A percentile compares a stretch with the other conserved stretches of the same genome.
Conservation (phyloP, 164 flowering plant genomes). For the Saururus chinensis region DNA sequence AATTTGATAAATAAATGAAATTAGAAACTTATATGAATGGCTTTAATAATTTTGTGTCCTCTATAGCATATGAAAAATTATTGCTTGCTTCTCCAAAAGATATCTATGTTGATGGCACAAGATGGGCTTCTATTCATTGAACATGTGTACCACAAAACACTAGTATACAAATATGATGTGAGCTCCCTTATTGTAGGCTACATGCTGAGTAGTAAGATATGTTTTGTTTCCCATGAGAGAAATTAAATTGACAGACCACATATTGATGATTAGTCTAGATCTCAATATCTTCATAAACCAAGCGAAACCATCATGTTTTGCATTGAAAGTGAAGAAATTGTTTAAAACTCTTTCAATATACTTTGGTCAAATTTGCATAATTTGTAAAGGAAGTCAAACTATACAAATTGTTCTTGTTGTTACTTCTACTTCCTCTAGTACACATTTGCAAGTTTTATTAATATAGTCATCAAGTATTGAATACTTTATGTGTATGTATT, state of each 20-base stretch:
- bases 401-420: not conserved
- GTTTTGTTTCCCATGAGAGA: too few relatives aligned
- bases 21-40: not conserved
- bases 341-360: too few relatives aligned
- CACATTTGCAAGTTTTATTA: not conserved
- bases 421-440: not conserved
- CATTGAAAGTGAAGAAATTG: too few relatives aligned
- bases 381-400: too few relatives aligned
- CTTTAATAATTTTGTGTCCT: not conserved
- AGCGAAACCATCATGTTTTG: too few relatives aligned
- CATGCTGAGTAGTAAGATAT: too few relatives aligned
- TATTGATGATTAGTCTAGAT: too few relatives aligned
- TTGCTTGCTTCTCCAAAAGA: constrained; percentile 3
- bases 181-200: not conserved
- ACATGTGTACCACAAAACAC: constrained; percentile 10
- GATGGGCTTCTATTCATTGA: constrained; percentile 11
- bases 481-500: not conserved
- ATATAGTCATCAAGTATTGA: too few relatives aligned
- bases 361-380: not conserved
- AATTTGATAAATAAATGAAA: not conserved
- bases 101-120: constrained; percentile 7
- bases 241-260: too few relatives aligned
- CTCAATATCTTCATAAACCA: too few relatives aligned
- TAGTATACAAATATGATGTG: constrained; percentile 7
- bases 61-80: constrained; percentile 14